A percentile compares a stretch with the other conserved stretches of the same genome.
phyloP scores from a whole-genome alignment of 2,329 filamentous ascomycete species.

The Fusarium sp. region DNA sequence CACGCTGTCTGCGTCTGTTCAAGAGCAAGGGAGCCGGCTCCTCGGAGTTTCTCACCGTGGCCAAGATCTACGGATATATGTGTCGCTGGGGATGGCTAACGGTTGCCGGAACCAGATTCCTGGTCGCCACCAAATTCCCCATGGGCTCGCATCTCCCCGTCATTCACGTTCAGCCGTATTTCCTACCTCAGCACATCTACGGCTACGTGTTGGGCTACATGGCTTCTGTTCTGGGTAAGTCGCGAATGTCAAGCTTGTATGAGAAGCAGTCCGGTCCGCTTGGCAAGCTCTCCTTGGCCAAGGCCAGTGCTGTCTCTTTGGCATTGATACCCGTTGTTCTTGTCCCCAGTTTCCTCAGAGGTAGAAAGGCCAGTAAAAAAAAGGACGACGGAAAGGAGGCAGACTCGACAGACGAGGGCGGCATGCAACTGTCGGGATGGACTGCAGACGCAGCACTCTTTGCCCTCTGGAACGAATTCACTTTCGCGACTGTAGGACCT shows the following conservation, averaged over 20 bases:
- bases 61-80: slow-evolving; percentile 1
- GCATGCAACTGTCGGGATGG: slow-evolving; percentile 1
- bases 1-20: not conserved
- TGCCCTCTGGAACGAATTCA: slow-evolving; percentile 6
- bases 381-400: not conserved
- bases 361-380: not conserved
- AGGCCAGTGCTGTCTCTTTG: slow-evolving; percentile 1
- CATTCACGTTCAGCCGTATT: not conserved
- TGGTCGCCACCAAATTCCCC: slow-evolving; percentile 1
- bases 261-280: not conserved
- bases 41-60: not conserved
- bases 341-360: not conserved
- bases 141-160: not conserved
- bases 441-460: slow-evolving; percentile 5
- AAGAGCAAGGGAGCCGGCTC: not conserved
- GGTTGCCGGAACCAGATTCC: not conserved
- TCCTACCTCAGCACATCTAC: slow-evolving; percentile 1
- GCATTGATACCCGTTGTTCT: not conserved
- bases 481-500: slow-evolving; percentile 1
- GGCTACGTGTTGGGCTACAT: slow-evolving; percentile 2
- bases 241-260: not conserved
- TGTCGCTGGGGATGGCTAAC: slow-evolving; percentile 5
- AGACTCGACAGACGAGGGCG: not conserved
- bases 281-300: slow-evolving; percentile 4
- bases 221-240: slow-evolving; percentile 3